These are phyloP conservation scores for Tremella yokohamensis DNA, from an alignment of 768 basidiomycete genomes.

Conservation along the genomic window DNA sequence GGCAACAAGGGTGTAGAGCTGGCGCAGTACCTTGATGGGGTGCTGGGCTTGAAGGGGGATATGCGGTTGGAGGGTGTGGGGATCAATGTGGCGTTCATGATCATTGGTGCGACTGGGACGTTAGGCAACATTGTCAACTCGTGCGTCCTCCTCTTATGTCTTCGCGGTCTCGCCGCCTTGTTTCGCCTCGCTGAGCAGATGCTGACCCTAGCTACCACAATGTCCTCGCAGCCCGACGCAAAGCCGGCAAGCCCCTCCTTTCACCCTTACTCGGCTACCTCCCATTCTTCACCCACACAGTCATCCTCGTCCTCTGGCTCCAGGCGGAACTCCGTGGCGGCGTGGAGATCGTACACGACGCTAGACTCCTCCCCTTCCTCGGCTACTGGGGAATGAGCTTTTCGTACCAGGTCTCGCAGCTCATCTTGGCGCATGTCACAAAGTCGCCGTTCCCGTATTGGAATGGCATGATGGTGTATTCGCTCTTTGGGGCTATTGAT, in stretches of 20 bases:
- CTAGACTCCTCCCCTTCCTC: conserved; percentile 79
- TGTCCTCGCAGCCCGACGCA: conserved; percentile 63
- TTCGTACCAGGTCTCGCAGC: conserved; percentile 71
- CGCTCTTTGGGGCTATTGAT: conserved; percentile 70
- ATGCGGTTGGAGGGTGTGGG: conserved; percentile 56
- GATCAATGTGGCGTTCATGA: conserved; percentile 84
- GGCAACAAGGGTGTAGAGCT: conserved; percentile 16
- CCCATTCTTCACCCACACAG: conserved; percentile 70
- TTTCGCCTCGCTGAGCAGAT: neutral
- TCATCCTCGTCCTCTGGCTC: conserved; percentile 79
- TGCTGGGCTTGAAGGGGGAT: conserved; percentile 27
- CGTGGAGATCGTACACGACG: conserved; percentile 69
- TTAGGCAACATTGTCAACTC: conserved; percentile 75
- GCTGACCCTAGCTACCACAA: conserved; percentile 64
- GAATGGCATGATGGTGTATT: conserved; percentile 84
- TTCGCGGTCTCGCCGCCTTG: too few relatives aligned
- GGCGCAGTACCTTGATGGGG: conserved; percentile 20
- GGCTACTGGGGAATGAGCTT: conserved; percentile 74
- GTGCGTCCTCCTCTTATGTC: conserved; percentile 50
- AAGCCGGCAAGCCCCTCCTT: conserved; percentile 51
- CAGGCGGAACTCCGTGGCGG: conserved; percentile 62
- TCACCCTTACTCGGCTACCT: conserved; percentile 69
- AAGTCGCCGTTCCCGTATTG: conserved; percentile 76
- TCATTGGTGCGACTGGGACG: conserved; percentile 66
- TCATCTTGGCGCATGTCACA: conserved; percentile 92